Evolutionary conservation across 257 asterid species (phyloP).

Genomic region (Marsdenia floribunda): DNA sequence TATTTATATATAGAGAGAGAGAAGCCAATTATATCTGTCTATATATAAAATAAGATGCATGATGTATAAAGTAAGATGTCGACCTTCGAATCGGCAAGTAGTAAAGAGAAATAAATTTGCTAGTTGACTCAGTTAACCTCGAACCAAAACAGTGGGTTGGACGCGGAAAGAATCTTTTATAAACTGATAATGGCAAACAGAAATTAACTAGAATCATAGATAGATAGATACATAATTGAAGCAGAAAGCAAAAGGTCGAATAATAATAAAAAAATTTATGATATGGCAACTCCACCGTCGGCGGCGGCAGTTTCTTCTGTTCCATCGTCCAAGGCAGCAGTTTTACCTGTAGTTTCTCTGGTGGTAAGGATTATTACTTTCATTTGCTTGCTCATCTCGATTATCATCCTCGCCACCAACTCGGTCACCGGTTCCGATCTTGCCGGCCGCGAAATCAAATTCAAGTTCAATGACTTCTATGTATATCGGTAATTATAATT

Average conservation of each 20-base stretch:
- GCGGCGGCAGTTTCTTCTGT: conserved; percentile 16
- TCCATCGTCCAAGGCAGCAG: conserved; percentile 11
- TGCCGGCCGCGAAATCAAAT: not conserved
- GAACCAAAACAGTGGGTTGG: not conserved
- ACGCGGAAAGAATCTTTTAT: not conserved
- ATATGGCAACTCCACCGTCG: not conserved
- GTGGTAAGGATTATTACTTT: conserved; percentile 36
- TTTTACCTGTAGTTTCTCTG: conserved; percentile 31
- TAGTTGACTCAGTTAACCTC: not conserved
- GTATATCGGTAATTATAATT: conserved; percentile 25
- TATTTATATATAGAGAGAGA: too few relatives aligned
- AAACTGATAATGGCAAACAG: not conserved
- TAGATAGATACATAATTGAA: too few relatives aligned
- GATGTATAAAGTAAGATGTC: too few relatives aligned
- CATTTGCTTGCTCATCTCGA: conserved; percentile 31
- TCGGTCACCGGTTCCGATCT: conserved; percentile 1
- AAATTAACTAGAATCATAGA: too few relatives aligned
- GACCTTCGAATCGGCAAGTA: too few relatives aligned
- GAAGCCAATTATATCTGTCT: too few relatives aligned
- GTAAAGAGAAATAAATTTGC: not conserved
- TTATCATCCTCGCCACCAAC: conserved; percentile 32
- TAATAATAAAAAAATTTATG: not conserved
- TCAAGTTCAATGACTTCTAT: conserved; percentile 22
- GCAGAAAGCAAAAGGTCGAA: too few relatives aligned
- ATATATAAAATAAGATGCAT: too few relatives aligned